phyloP scores from a whole-genome alignment of 129 eudicot genomes.

The Sambucus nigra region DNA sequence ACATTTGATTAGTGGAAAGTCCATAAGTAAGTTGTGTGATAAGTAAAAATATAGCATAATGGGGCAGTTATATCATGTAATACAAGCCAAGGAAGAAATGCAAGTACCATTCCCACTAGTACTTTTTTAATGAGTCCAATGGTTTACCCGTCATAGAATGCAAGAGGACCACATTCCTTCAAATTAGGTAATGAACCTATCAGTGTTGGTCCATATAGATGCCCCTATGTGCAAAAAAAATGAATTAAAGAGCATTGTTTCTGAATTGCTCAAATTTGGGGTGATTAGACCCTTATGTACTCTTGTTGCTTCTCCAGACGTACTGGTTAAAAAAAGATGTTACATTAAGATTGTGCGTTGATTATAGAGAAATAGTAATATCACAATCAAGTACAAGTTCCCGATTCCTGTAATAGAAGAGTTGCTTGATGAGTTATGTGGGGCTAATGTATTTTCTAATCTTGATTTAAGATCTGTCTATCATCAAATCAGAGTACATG shows the following conservation, averaged over 20 bases:
- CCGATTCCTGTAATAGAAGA: not conserved
- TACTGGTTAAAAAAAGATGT: not conserved
- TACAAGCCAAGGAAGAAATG: not conserved
- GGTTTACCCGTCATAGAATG: too few relatives aligned
- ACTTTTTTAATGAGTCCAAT: not conserved
- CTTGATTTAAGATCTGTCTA: not conserved
- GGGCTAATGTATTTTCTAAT: not conserved
- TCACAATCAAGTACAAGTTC: not conserved
- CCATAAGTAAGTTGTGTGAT: too few relatives aligned
- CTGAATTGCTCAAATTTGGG: not conserved
- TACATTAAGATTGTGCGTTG: not conserved
- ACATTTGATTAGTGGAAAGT: too few relatives aligned
- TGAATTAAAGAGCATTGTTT: not conserved
- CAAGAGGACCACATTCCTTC: not conserved
- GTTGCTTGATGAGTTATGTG: not conserved
- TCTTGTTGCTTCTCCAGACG: not conserved
- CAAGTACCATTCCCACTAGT: not conserved
- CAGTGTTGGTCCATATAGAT: not conserved
- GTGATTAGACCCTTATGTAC: not conserved
- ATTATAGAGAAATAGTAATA: not conserved
- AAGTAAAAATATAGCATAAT: too few relatives aligned
- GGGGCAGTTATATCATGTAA: not conserved
- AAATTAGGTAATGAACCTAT: not conserved
- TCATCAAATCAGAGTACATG: not conserved
- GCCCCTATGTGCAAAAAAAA: not conserved